These are phyloP conservation scores for Barnettozyma pratensis DNA, from an alignment of 805 yeast genomes.

Conservation along the genomic window DNA sequence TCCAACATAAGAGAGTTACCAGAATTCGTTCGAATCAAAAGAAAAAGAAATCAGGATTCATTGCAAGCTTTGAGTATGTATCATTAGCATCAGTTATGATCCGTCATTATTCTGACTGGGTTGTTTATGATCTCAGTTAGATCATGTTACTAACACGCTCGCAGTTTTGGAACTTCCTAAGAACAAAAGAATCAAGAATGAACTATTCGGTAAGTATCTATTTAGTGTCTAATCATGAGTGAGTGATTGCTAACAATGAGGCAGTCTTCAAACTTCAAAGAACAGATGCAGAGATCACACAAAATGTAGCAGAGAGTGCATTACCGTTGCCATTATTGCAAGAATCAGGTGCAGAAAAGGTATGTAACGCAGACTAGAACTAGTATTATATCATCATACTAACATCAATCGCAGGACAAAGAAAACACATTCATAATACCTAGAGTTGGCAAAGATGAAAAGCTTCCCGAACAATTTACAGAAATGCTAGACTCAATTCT, in stretches of 20 bases:
- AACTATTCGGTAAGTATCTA: slow-evolving; percentile 22
- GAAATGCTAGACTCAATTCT: slow-evolving; percentile 69
- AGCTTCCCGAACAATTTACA: slow-evolving; percentile 57
- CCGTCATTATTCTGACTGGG: no score
- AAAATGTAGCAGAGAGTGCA: slow-evolving; percentile 11
- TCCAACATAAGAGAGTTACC: slow-evolving; percentile 33
- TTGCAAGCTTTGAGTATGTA: slow-evolving; percentile 62
- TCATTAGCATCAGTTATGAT: no score
- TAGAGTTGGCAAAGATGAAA: slow-evolving; percentile 20
- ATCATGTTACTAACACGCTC: no score
- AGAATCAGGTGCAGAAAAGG: slow-evolving; percentile 15
- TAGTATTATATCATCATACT: background rate
- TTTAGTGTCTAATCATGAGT: background rate
- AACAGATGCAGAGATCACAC: slow-evolving; percentile 34
- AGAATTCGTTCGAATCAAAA: slow-evolving; percentile 71
- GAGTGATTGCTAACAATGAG: background rate
- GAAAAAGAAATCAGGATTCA: slow-evolving; percentile 85
- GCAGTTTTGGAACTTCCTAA: slow-evolving; percentile 30
- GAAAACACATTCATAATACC: slow-evolving; percentile 23
- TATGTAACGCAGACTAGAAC: slow-evolving; percentile 6
- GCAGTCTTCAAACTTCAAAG: slow-evolving; percentile 42
- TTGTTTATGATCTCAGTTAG: no score
- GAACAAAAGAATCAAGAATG: slow-evolving; percentile 35
- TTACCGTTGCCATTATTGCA: slow-evolving; percentile 20
- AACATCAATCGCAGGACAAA: slow-evolving; percentile 10